phyloP scores from a whole-genome alignment of 305 asterid species.

The Solanum hybrid region DNA sequence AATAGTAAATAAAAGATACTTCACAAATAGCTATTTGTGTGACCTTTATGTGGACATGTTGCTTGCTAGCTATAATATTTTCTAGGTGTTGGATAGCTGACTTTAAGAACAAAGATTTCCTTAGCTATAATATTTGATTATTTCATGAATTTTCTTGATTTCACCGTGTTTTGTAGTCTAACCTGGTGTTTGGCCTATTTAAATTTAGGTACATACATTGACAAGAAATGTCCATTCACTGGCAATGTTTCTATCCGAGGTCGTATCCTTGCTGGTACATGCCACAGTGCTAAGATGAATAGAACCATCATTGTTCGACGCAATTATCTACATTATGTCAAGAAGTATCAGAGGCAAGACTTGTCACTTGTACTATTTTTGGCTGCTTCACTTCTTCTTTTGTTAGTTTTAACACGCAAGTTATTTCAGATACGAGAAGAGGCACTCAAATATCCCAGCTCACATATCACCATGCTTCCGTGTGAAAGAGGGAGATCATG shows the following conservation, averaged over 20 bases:
- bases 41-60: background rate
- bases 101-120: background rate
- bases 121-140: background rate
- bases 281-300: slow-evolving; percentile 31
- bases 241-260: slow-evolving; percentile 27
- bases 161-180: background rate
- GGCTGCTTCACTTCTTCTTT: background rate
- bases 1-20: background rate
- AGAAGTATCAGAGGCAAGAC: slow-evolving; percentile 22
- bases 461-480: slow-evolving; percentile 24
- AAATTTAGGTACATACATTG: slow-evolving; percentile 17
- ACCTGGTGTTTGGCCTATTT: background rate
- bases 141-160: background rate
- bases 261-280: slow-evolving; percentile 26
- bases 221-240: slow-evolving; percentile 26
- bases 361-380: background rate
- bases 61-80: background rate
- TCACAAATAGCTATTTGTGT: background rate
- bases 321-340: slow-evolving; percentile 22
- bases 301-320: slow-evolving; percentile 26
- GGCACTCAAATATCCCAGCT: slow-evolving; percentile 28
- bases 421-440: slow-evolving; percentile 20
- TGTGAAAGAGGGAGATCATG: slow-evolving; percentile 25
- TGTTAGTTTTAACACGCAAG: background rate
- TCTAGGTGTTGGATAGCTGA: background rate